Percentiles rank a stretch among this genome's conserved stretches.
Conservation (phyloP, 768 basidiomycete genomes). For the Tulasnella sp. region DNA sequence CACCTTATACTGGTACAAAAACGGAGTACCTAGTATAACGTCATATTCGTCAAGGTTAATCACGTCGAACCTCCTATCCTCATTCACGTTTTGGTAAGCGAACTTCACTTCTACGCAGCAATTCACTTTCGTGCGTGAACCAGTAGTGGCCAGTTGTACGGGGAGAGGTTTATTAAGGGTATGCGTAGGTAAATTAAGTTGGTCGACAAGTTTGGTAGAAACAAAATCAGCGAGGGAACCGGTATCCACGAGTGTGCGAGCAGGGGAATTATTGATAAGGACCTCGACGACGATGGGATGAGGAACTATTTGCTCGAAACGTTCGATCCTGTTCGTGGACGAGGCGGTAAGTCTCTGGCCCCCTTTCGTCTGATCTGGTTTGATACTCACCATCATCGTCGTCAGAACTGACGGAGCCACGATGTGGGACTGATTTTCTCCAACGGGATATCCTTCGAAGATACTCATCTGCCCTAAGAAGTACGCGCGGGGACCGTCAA, state of each 20-base stretch:
- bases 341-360: too few relatives aligned
- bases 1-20: slow-evolving; percentile 21
- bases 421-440: too few relatives aligned
- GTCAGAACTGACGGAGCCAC: background rate
- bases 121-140: slow-evolving; percentile 42
- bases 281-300: slow-evolving; percentile 20
- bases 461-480: background rate
- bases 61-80: slow-evolving; percentile 38
- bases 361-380: background rate
- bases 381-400: background rate
- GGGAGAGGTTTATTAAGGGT: slow-evolving; percentile 35
- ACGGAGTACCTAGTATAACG: slow-evolving; percentile 36
- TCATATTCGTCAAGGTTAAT: slow-evolving; percentile 43
- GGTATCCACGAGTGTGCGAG: slow-evolving; percentile 22
- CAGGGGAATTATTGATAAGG: slow-evolving; percentile 8
- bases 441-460: too few relatives aligned
- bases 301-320: slow-evolving; percentile 22
- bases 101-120: slow-evolving; percentile 32
- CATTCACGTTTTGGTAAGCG: slow-evolving; percentile 39
- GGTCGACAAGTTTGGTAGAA: slow-evolving; percentile 27
- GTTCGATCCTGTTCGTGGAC: background rate
- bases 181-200: slow-evolving; percentile 17
- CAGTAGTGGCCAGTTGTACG: slow-evolving; percentile 43
- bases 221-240: slow-evolving; percentile 27
- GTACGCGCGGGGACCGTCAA: background rate